Evolutionary conservation across 2,329 filamentous ascomycete genomes (phyloP).

Genomic region (Dryadomyces quercus-mongolicae): DNA sequence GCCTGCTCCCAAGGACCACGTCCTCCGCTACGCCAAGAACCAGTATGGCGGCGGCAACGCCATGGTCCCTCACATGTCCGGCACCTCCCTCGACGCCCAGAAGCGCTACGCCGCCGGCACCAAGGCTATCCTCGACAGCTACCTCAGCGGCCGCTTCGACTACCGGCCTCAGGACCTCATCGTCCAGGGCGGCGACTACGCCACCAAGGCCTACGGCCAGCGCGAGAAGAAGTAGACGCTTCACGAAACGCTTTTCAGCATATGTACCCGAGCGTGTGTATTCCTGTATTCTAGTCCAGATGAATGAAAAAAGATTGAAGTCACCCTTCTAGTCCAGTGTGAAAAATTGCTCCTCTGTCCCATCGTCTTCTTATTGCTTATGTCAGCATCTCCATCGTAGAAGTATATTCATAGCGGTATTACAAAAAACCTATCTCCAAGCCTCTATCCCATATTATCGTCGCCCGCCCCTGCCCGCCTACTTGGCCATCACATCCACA

Average conservation of each 20-base stretch:
- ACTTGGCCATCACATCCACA: slow-evolving; percentile 88
- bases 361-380: no score
- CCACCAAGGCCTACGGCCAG: slow-evolving; percentile 87
- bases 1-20: slow-evolving; percentile 87
- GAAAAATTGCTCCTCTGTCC: no score
- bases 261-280: background rate
- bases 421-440: no score
- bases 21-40: slow-evolving; percentile 84
- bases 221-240: slow-evolving; percentile 36
- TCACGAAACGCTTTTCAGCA: no score
- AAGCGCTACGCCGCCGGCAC: slow-evolving; percentile 77
- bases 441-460: no score
- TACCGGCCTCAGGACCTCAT: slow-evolving; percentile 89
- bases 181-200: slow-evolving; percentile 80
- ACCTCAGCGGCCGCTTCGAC: slow-evolving; percentile 77
- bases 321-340: no score
- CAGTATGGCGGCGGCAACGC: slow-evolving; percentile 95
- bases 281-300: background rate
- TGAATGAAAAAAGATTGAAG: background rate
- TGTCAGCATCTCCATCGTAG: no score
- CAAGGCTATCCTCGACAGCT: slow-evolving; percentile 84
- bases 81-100: slow-evolving; percentile 96
- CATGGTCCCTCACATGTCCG: slow-evolving; percentile 98
- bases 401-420: no score
- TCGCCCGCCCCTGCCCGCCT: no score